Evolutionary conservation across 2,329 filamentous ascomycete genomes (phyloP).

Genomic region (Penicillium sp.): DNA sequence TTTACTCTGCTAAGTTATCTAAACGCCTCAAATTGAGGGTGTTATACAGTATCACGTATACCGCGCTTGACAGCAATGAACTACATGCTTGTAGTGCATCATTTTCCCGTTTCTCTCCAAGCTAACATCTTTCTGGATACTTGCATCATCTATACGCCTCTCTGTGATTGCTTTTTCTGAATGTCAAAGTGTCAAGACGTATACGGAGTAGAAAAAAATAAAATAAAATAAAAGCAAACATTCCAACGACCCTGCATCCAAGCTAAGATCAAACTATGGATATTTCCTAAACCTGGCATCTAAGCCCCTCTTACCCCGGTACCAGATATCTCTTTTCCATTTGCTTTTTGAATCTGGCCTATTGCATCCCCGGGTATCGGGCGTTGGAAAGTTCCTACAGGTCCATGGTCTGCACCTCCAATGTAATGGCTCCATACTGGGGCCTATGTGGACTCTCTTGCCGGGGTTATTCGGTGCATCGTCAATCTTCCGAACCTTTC

Average conservation of each 20-base stretch:
- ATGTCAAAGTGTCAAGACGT: neutral
- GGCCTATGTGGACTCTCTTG: neutral
- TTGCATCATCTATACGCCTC: neutral
- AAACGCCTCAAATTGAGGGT: neutral
- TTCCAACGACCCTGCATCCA: neutral
- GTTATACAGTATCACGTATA: neutral
- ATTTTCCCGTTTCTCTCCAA: neutral
- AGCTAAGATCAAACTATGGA: neutral
- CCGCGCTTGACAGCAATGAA: neutral
- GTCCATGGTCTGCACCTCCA: slow-evolving; percentile 4
- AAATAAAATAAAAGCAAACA: neutral
- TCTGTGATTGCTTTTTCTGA: slow-evolving; percentile 2
- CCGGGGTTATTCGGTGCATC: neutral
- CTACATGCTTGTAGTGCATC: neutral
- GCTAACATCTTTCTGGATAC: neutral
- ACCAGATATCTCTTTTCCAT: slow-evolving; percentile 1
- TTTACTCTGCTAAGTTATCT: neutral
- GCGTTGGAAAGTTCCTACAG: neutral
- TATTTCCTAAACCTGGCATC: neutral
- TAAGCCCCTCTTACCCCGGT: neutral
- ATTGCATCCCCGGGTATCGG: slow-evolving; percentile 12
- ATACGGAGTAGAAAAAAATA: neutral
- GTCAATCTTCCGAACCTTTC: neutral
- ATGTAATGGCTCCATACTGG: neutral
- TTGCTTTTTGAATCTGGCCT: slow-evolving; percentile 9